Evolutionary conservation across 768 basidiomycete genomes (phyloP), one percentile per base, ranked within the genome.

Genomic region (Omphalotus guepiniiformis): DNA sequence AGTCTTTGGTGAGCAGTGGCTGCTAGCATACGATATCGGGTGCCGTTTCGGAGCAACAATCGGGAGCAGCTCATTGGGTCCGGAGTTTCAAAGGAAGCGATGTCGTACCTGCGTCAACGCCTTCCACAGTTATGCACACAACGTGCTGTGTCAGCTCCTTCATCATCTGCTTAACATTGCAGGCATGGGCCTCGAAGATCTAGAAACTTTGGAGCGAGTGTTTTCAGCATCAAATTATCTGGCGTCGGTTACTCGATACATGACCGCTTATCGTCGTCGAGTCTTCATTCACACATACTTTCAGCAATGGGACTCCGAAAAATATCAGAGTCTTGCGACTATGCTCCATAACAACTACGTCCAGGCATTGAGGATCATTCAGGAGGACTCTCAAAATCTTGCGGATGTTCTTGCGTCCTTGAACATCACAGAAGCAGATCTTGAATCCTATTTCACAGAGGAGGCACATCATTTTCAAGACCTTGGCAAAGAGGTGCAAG

Each of bases 81-180:
- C 19, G 4, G 34, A 51, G 34, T 49, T 53, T 12, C 29, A 34
- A 11, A 27, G 27, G 16, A 29, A n/a, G 1, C 25, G 43, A 13
- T 45, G 47, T 40, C 48, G 42, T 1, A 45, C 50, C 27, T 48
- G 57, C 13, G 50, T 60, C 36, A 58, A 59, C 44, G 55, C 65
- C 1, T 70, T 69, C 43, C 67, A 70, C 49, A 64, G 68, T 0
- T 66, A 68, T 46, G 47, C 62, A 6, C 68, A 73, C 52, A 55
- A 64, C 44, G 56, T 58, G 49, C 5, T 29, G 2, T 72, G 69
- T 41, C 69, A 71, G 47, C 43, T 62, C 2, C 18, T 42, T 3
- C 50, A 62, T 45, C 69, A 69, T 39, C 68, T 63, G n/a, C 57
- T 58, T 41, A 42, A 38, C 35, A 59, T 65, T 18, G 32, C 40